Evolutionary conservation across 164 flowering plant species (phyloP).

Genomic region (Magnolia sinica): DNA sequence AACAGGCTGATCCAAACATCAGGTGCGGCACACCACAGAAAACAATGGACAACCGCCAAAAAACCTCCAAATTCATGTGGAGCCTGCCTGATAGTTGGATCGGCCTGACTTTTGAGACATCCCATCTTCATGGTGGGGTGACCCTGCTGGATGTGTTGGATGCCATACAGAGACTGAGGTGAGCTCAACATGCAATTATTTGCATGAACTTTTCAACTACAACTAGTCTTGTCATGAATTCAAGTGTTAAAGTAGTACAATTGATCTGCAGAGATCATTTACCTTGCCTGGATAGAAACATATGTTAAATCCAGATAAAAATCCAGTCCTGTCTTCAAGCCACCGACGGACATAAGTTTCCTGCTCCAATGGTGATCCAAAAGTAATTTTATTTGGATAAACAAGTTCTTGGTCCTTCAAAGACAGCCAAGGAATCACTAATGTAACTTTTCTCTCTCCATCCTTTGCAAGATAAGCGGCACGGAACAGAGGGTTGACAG

Average conservation of each 20-base stretch:
- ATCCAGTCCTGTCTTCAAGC: conserved; percentile 93
- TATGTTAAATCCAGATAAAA: conserved; percentile 81
- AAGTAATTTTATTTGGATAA: conserved; percentile 78
- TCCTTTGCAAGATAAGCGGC: conserved; percentile 89
- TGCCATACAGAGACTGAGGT: too few species aligned
- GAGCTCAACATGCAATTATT: too few species aligned
- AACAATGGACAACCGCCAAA: too few species aligned
- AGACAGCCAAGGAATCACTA: conserved; percentile 96
- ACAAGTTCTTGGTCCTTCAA: conserved; percentile 88
- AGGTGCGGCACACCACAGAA: too few species aligned
- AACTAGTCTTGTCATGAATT: background rate
- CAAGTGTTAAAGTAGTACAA: background rate
- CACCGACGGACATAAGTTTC: conserved; percentile 80
- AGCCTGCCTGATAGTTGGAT: too few species aligned
- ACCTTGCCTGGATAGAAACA: conserved; percentile 99
- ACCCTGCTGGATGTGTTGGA: too few species aligned
- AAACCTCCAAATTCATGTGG: too few species aligned
- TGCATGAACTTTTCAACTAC: too few species aligned
- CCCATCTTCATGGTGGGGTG: too few species aligned
- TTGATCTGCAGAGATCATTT: conserved; percentile 2
- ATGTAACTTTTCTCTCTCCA: conserved; percentile 78
- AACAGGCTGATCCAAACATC: too few species aligned
- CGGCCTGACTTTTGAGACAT: too few species aligned
- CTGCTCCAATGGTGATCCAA: conserved; percentile 89
- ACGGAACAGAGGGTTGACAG: conserved; percentile 93